These are phyloP conservation scores for Ustilago bromivora DNA, from an alignment of 1,284 basidiomycete species.

Conservation along the genomic window DNA sequence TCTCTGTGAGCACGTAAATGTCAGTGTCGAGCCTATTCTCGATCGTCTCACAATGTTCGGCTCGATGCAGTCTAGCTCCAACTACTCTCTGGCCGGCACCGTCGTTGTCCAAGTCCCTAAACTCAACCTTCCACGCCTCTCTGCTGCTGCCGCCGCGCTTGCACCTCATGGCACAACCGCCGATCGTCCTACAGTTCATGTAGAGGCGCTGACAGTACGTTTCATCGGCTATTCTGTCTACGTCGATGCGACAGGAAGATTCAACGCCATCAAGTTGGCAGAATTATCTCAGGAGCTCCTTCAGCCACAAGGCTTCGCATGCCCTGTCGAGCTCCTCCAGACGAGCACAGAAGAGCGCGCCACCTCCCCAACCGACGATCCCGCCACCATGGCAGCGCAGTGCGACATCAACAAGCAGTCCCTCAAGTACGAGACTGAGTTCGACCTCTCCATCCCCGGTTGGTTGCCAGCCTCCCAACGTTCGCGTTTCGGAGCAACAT, in stretches of 20 bases:
- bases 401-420: constrained; percentile 2
- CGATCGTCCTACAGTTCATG: constrained; percentile 33
- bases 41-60: constrained; percentile 67
- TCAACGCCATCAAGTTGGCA: constrained; percentile 58
- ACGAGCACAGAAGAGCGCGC: constrained; percentile 20
- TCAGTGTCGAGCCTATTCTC: constrained; percentile 53
- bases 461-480: constrained; percentile 66
- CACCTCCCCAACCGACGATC: background rate
- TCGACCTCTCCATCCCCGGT: constrained; percentile 65
- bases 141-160: constrained; percentile 28
- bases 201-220: constrained; percentile 50
- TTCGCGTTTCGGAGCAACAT: constrained; percentile 65
- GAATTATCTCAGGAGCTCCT: constrained; percentile 59
- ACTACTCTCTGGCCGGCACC: constrained; percentile 66
- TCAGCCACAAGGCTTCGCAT: constrained; percentile 37
- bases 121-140: constrained; percentile 29
- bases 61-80: constrained; percentile 65
- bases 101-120: constrained; percentile 51
- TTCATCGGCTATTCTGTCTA: constrained; percentile 66
- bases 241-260: constrained; percentile 63
- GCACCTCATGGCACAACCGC: constrained; percentile 19
- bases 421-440: constrained; percentile 62
- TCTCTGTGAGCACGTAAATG: constrained; percentile 20
- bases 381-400: background rate
- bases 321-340: constrained; percentile 20